These are phyloP conservation scores for Nemania serpens DNA, from an alignment of 2,329 filamentous ascomycete genomes.

Conservation along the genomic window DNA sequence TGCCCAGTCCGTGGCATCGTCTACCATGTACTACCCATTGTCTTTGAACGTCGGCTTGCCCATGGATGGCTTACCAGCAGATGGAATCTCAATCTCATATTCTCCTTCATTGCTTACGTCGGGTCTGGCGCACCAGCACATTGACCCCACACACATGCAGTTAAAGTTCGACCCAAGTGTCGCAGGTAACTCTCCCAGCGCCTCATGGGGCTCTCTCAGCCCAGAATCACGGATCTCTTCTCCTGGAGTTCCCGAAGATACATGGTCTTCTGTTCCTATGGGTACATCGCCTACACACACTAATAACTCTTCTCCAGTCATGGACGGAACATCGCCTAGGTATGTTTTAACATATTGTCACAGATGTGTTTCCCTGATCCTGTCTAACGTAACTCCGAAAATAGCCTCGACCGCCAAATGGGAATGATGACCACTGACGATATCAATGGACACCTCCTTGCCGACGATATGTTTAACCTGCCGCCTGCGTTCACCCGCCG, in stretches of 20 bases:
- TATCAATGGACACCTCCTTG: conserved; percentile 43
- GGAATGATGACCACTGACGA: conserved; percentile 46
- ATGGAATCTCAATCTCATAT: conserved; percentile 51
- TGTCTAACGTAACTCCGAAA: conserved; percentile 41
- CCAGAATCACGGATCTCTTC: conserved; percentile 58
- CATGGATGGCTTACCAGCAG: conserved; percentile 50
- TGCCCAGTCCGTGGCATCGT: conserved; percentile 48
- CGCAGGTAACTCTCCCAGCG: conserved; percentile 55
- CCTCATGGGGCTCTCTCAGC: conserved; percentile 57
- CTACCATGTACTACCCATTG: conserved; percentile 57
- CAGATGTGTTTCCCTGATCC: conserved; percentile 25
- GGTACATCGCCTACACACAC: conserved; percentile 51
- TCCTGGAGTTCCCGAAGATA: conserved; percentile 54
- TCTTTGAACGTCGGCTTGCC: conserved; percentile 40
- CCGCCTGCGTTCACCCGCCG: conserved; percentile 53
- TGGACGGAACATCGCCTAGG: conserved; percentile 58
- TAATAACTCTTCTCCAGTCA: conserved; percentile 54
- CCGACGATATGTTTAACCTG: conserved; percentile 46
- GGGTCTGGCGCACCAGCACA: conserved; percentile 57
- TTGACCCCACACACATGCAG: conserved; percentile 61
- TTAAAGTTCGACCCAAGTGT: conserved; percentile 57
- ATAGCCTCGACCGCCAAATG: conserved; percentile 48
- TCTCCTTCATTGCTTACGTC: conserved; percentile 47
- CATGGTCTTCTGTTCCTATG: conserved; percentile 47
- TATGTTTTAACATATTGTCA: conserved; percentile 46